Percentiles rank a stretch among this genome's conserved stretches.
Conservation (phyloP, 2,329 filamentous ascomycete species). For the Zymoseptoria pseudotritici region DNA sequence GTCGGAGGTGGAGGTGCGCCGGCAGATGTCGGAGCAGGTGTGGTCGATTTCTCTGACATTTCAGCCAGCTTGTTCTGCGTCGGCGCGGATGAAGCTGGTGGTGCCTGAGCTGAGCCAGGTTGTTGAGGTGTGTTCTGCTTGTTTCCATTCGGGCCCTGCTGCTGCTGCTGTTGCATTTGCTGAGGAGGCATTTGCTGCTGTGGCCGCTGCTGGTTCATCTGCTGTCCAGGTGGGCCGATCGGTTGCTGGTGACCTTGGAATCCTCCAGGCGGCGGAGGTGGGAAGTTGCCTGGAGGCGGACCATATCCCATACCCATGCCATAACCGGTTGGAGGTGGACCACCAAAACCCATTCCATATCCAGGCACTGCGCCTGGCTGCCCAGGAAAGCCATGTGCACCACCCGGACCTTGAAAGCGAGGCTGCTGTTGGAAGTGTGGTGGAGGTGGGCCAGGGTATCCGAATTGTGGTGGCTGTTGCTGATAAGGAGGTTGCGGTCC, state of each 20-base stretch:
- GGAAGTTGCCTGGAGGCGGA: constrained; percentile 37
- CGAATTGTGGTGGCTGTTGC: constrained; percentile 20
- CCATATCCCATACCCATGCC: constrained; percentile 25
- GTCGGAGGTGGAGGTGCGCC: constrained; percentile 56
- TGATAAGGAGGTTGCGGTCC: constrained; percentile 34
- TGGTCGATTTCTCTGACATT: constrained; percentile 31
- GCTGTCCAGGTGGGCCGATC: constrained; percentile 47
- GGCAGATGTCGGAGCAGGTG: constrained; percentile 38
- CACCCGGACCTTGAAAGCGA: constrained; percentile 39
- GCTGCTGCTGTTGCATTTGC: constrained; percentile 40
- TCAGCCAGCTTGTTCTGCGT: constrained; percentile 27
- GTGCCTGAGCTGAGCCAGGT: constrained; percentile 18
- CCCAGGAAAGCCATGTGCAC: constrained; percentile 39
- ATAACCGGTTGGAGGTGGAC: constrained; percentile 39
- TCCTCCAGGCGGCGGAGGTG: constrained; percentile 45
- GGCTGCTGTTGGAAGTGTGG: constrained; percentile 39
- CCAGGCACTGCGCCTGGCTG: constrained; percentile 46
- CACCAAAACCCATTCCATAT: constrained; percentile 56
- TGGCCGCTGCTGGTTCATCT: constrained; percentile 9
- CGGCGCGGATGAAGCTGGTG: constrained; percentile 13
- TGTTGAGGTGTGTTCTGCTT: constrained; percentile 31
- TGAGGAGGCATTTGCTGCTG: constrained; percentile 34
- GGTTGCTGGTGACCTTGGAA: constrained; percentile 38
- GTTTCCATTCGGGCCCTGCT: constrained; percentile 32
- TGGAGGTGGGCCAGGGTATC: constrained; percentile 33